phyloP scores from a whole-genome alignment of 2,329 filamentous ascomycete genomes.

The Thermomyces lanuginosus region DNA sequence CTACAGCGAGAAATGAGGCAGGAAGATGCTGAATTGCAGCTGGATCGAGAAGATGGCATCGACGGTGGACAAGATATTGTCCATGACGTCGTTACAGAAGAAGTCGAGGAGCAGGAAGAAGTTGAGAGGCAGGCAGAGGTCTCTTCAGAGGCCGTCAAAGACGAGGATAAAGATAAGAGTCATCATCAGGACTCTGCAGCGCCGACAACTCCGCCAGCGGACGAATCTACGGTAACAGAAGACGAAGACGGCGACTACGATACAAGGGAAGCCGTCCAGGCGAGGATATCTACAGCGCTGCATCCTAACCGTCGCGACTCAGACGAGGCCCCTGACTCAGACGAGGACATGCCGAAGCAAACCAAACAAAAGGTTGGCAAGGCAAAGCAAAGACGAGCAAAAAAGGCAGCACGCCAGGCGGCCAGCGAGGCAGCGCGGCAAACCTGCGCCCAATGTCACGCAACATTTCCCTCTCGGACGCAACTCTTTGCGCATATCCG shows the following conservation, averaged over 20 bases:
- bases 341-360: constrained; percentile 8
- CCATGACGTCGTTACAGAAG: constrained; percentile 1
- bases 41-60: neutral
- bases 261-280: constrained; percentile 21
- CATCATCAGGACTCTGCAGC: too few species aligned
- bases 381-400: constrained; percentile 38
- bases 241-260: constrained; percentile 27
- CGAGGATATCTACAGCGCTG: too few species aligned
- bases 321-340: constrained; percentile 6
- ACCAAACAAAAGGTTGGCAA: constrained; percentile 29
- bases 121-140: too few species aligned
- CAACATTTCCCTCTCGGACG: constrained; percentile 57
- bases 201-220: too few species aligned
- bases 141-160: too few species aligned
- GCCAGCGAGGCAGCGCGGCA: constrained; percentile 27
- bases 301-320: neutral
- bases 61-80: neutral
- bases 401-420: constrained; percentile 28
- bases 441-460: constrained; percentile 63
- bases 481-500: constrained; percentile 60
- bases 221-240: too few species aligned
- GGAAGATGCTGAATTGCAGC: constrained; percentile 44
- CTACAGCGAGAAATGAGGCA: constrained; percentile 67
- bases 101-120: constrained; percentile 3
- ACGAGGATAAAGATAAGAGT: too few species aligned